These are phyloP conservation scores for Pseudozyma thailandica DNA, from an alignment of 1,284 basidiomycete species.

Conservation along the genomic window DNA sequence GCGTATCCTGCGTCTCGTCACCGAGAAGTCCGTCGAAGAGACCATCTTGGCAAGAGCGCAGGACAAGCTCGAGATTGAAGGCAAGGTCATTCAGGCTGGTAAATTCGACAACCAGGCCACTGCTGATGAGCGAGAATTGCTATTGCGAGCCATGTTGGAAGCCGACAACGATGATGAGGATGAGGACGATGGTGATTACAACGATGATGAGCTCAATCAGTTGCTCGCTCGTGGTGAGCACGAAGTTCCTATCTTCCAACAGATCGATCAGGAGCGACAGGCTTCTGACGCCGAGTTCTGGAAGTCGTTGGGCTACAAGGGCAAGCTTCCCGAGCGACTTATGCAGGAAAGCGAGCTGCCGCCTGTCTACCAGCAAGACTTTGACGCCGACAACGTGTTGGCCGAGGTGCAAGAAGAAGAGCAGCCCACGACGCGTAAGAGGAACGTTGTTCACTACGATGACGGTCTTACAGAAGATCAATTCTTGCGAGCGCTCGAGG, in stretches of 20 bases:
- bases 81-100: constrained; percentile 89
- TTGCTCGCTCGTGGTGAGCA: constrained; percentile 86
- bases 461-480: constrained; percentile 94
- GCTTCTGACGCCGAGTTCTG: constrained; percentile 78
- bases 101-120: constrained; percentile 99
- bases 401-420: constrained; percentile 69
- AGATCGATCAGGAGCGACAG: constrained; percentile 86
- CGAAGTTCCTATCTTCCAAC: constrained; percentile 81
- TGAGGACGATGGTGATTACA: constrained; percentile 82
- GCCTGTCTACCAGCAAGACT: constrained; percentile 85
- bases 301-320: constrained; percentile 76
- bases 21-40: constrained; percentile 97
- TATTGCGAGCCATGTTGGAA: constrained; percentile 76
- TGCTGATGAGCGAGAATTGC: constrained; percentile 95
- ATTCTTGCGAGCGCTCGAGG: constrained; percentile 79
- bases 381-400: constrained; percentile 58
- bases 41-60: constrained; percentile 94
- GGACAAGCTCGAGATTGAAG: constrained; percentile 97
- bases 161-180: constrained; percentile 68
- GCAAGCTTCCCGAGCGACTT: constrained; percentile 77
- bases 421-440: constrained; percentile 83
- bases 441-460: constrained; percentile 88
- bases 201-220: constrained; percentile 96
- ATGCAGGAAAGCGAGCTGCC: constrained; percentile 92
- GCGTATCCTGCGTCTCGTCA: constrained; percentile 94